Evolutionary conservation across 2,329 filamentous ascomycete genomes (phyloP).

Genomic region (Alternaria arborescens): DNA sequence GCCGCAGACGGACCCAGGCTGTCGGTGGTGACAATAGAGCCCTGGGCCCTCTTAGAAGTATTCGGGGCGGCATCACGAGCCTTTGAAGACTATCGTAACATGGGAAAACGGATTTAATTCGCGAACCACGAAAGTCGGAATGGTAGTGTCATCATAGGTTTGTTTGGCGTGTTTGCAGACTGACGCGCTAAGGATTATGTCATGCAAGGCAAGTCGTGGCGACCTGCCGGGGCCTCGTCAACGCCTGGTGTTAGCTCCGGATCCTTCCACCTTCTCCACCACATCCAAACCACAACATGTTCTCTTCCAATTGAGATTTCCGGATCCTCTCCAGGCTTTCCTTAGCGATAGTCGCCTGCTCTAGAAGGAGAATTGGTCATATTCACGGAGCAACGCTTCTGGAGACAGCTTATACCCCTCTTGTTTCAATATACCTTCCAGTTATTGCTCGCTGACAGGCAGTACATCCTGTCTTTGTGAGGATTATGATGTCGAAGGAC

Average conservation of each 20-base stretch:
- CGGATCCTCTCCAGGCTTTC: not conserved
- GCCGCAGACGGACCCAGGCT: constrained; percentile 24
- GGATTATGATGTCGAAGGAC: not conserved
- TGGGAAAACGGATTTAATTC: constrained; percentile 23
- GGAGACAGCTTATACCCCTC: not conserved
- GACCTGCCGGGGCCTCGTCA: not conserved
- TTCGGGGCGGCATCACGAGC: constrained; percentile 47
- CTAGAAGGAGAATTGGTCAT: not conserved
- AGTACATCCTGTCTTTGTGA: not conserved
- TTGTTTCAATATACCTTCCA: not conserved
- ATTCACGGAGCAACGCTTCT: not conserved
- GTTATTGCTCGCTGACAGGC: not conserved
- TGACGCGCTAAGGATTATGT: constrained; percentile 11
- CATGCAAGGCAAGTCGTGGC: constrained; percentile 3
- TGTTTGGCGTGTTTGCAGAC: constrained; percentile 38
- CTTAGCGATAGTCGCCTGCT: not conserved
- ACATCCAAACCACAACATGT: constrained; percentile 7
- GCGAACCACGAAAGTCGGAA: constrained; percentile 14
- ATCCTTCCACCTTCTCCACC: constrained; percentile 2
- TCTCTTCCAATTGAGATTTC: not conserved
- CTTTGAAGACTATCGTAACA: constrained; percentile 27
- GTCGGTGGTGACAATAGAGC: constrained; percentile 21
- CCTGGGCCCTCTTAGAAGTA: constrained; percentile 30
- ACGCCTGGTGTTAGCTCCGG: not conserved
- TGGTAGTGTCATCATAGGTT: constrained; percentile 37